A percentile compares a stretch with the other conserved stretches of the same genome.
These are phyloP conservation scores for Dictyostelium citrinum DNA, from an alignment of 78 protist species.

Conservation along the genomic window DNA sequence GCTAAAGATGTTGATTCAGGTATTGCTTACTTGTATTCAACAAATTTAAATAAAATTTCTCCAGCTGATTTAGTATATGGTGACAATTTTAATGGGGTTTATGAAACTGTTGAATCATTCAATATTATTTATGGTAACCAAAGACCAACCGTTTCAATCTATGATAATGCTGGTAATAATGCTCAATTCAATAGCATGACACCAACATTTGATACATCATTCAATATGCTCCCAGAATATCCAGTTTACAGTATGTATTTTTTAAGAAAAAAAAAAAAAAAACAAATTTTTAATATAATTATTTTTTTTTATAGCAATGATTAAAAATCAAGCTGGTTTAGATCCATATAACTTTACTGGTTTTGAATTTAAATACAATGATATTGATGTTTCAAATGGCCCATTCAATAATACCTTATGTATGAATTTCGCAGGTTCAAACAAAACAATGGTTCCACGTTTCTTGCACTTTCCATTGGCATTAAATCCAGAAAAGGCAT, in stretches of 20 bases:
- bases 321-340: neutral
- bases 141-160: neutral
- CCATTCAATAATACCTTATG: neutral
- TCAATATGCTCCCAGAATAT: neutral
- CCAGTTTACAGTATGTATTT: neutral
- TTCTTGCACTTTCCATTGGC: neutral
- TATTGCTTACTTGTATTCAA: neutral
- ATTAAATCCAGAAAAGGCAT: neutral
- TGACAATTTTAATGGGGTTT: neutral
- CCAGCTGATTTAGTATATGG: neutral
- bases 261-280: neutral
- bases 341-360: neutral
- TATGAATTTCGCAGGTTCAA: neutral
- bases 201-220: neutral
- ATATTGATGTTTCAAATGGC: neutral
- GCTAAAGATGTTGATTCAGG: conserved; percentile 14
- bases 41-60: neutral
- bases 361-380: neutral
- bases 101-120: neutral
- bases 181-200: neutral
- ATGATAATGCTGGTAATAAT: neutral
- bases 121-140: neutral
- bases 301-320: neutral
- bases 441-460: neutral
- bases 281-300: neutral